These are phyloP conservation scores for Citrus cavaleriei DNA, from an alignment of 345 rosid genomes.

Conservation along the genomic window DNA sequence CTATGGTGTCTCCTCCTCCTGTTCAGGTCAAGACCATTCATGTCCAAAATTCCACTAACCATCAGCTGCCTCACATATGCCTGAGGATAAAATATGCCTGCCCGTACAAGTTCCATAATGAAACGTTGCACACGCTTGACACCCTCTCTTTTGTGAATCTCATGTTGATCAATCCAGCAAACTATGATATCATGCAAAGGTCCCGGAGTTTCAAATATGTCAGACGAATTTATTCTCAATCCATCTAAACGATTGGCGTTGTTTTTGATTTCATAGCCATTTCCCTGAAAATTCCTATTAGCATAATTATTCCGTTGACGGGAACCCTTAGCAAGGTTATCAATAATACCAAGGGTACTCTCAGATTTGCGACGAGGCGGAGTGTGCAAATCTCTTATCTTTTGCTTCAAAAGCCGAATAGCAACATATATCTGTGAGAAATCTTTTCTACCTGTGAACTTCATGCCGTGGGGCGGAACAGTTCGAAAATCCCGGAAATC, in stretches of 20 bases:
- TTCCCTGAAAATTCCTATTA: constrained; percentile 29
- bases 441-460: constrained; percentile 82
- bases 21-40: constrained; percentile 41
- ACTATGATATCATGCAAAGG: constrained; percentile 91
- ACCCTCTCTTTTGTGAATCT: constrained; percentile 70
- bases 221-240: constrained; percentile 27
- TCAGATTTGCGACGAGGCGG: constrained; percentile 32
- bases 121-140: constrained; percentile 70
- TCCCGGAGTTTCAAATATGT: constrained; percentile 84
- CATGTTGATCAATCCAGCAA: constrained; percentile 99
- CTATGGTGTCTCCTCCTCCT: constrained; percentile 73
- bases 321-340: constrained; percentile 24
- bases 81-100: constrained; percentile 84
- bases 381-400: constrained; percentile 53
- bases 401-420: constrained; percentile 71
- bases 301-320: constrained; percentile 24
- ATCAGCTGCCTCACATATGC: constrained; percentile 92
- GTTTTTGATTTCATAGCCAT: constrained; percentile 28
- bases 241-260: constrained; percentile 15
- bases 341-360: constrained; percentile 32
- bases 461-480: constrained; percentile 51
- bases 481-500: constrained; percentile 81
- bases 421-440: constrained; percentile 77
- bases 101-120: constrained; percentile 66
- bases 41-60: constrained; percentile 82